Evolutionary conservation across 2,329 filamentous ascomycete genomes (phyloP).

Genomic region (Sarocladium oryzae): DNA sequence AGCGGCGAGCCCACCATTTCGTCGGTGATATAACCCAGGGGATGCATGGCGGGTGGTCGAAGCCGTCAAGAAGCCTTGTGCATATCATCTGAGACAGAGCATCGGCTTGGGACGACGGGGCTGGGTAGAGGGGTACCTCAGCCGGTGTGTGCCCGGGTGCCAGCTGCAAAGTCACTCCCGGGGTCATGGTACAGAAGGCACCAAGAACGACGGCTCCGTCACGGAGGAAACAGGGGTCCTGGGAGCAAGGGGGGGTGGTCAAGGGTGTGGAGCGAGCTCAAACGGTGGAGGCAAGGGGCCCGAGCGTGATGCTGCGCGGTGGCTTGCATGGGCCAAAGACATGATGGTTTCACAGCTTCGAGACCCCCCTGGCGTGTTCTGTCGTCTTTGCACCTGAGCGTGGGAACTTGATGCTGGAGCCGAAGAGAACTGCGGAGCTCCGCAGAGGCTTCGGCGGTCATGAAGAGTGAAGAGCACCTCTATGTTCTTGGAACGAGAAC

Average conservation of each 20-base stretch:
- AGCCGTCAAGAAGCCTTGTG: slow-evolving; percentile 9
- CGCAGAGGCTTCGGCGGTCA: too few relatives aligned
- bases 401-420: neutral
- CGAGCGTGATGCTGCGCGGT: slow-evolving; percentile 8
- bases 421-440: neutral
- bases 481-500: neutral
- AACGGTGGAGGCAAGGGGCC: slow-evolving; percentile 9
- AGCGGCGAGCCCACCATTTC: slow-evolving; percentile 5
- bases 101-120: slow-evolving; percentile 6
- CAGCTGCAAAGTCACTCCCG: neutral
- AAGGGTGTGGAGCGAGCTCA: slow-evolving; percentile 3
- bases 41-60: slow-evolving; percentile 4
- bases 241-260: neutral
- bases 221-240: slow-evolving; percentile 9
- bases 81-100: slow-evolving; percentile 8
- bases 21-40: slow-evolving; percentile 9
- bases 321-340: slow-evolving; percentile 9
- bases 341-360: slow-evolving; percentile 5
- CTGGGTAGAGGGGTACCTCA: slow-evolving; percentile 2
- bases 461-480: neutral
- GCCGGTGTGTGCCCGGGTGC: neutral
- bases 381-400: neutral
- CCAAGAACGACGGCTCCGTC: neutral
- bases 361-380: neutral
- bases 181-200: neutral